Percentiles rank a stretch among this genome's conserved stretches.
phyloP scores from a whole-genome alignment of 1,284 basidiomycete genomes.

The Phellopilus nigrolimitatus region DNA sequence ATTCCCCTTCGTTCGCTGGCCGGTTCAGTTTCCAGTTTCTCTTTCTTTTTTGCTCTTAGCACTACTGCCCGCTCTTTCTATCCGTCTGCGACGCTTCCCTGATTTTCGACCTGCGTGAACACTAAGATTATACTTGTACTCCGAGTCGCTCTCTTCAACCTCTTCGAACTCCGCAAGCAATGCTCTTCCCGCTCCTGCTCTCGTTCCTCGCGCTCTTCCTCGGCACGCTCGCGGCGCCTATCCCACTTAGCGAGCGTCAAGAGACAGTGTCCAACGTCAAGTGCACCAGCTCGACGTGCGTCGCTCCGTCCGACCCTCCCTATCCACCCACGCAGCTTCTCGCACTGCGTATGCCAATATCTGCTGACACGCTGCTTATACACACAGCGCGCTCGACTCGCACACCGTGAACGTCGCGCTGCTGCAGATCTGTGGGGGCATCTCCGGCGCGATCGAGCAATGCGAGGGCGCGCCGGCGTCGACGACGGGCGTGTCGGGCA shows the following conservation, averaged over 20 bases:
- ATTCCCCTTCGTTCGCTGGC: too few species aligned
- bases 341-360: not conserved
- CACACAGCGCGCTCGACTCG: constrained; percentile 28
- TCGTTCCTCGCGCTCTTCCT: constrained; percentile 20
- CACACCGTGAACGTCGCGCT: constrained; percentile 31
- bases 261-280: constrained; percentile 27
- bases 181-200: constrained; percentile 18
- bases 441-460: constrained; percentile 30
- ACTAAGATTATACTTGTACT: too few species aligned
- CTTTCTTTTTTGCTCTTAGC: too few species aligned
- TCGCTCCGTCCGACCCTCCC: not conserved
- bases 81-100: too few species aligned
- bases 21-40: too few species aligned
- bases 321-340: not conserved
- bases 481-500: constrained; percentile 28
- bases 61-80: too few species aligned
- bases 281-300: constrained; percentile 22
- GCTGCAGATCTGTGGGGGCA: constrained; percentile 32
- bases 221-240: constrained; percentile 26
- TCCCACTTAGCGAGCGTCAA: constrained; percentile 25
- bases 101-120: too few species aligned
- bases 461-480: constrained; percentile 30
- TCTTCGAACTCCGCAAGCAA: constrained; percentile 1
- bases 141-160: too few species aligned
- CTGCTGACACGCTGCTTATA: not conserved